These are phyloP conservation scores for Saturnispora diversa DNA, from an alignment of 805 yeast genomes.

Conservation along the genomic window DNA sequence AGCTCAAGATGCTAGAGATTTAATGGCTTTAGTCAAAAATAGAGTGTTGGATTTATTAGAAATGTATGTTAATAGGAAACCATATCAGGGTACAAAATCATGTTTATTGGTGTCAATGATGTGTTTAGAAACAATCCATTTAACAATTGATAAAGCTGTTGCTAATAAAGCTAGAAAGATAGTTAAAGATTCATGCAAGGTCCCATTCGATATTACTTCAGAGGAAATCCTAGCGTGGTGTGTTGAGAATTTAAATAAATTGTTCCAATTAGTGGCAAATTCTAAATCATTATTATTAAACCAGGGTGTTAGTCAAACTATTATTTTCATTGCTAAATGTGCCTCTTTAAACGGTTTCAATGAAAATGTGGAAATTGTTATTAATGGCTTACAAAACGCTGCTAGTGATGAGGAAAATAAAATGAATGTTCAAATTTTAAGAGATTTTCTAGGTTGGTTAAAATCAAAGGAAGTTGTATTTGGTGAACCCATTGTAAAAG, in stretches of 20 bases:
- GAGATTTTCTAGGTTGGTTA: constrained; percentile 9
- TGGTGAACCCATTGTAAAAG: not conserved
- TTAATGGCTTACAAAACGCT: constrained; percentile 5
- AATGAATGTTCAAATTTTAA: constrained; percentile 9
- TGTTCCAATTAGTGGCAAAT: constrained; percentile 1
- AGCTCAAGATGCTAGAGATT: constrained; percentile 70
- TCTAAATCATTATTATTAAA: constrained; percentile 6
- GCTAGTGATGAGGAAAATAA: constrained; percentile 7
- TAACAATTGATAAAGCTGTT: constrained; percentile 7
- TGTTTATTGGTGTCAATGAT: constrained; percentile 9
- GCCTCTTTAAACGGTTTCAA: not conserved
- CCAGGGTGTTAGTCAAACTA: constrained; percentile 9
- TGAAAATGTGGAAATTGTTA: not conserved
- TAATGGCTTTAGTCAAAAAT: constrained; percentile 69
- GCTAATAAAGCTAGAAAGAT: constrained; percentile 9
- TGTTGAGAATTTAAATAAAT: constrained; percentile 5
- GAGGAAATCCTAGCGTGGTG: constrained; percentile 8
- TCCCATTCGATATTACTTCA: not conserved
- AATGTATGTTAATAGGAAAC: constrained; percentile 36
- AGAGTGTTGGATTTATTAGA: constrained; percentile 74
- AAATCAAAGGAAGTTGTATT: constrained; percentile 5
- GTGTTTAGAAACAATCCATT: constrained; percentile 6
- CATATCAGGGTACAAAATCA: constrained; percentile 5
- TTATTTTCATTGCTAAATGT: constrained; percentile 6
- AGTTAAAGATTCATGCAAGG: constrained; percentile 6